Evolutionary conservation across 1,139 yeast genomes (phyloP), one percentile per base, ranked within the genome.

Genomic region (Citeromyces hawaiiensis): DNA sequence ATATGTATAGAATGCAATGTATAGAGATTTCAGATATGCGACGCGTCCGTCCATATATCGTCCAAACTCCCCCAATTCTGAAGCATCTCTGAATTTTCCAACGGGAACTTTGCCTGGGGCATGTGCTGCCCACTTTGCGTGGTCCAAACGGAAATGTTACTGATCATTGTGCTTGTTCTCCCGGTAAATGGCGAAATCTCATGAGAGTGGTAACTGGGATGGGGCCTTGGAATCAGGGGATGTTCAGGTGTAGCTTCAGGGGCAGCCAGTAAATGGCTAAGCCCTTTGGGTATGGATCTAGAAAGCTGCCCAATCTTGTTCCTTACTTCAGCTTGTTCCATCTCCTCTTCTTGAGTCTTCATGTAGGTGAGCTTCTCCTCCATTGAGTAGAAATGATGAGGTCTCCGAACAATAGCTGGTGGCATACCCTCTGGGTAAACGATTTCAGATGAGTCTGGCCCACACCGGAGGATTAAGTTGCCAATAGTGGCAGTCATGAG

Each of bases 61-160:
- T 66, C 67, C 16, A 51, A 51, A 17, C 53, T 51, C 48, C 56
- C 49, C 23, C 49, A 35, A 33, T 19, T 33, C 34, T 34, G 38
- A 31, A 42, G 37, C 37, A 40, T 23, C 38, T 36, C 38, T 15
- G 31, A 33, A 21, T 40, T 39, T 29, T 27, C 16, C 33, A 31
- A 30, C 50, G 50, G 17, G 47, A 44, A 47, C 48, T 48, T 23
- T 45, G 59, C 53, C 37, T 55, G 57, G 13, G 62, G 61, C 14
- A 57, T 51, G 42, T 56, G 60, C 40, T 57, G 62, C 8, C 64
- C 64, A 33, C 59, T 54, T 41, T 62, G 65, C n/a, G 65, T 68
- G 0, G 79, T 72, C 80, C 81, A 74, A 1, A 68, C 66, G 0
- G 79, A 72, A 40, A 75, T 75, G 48, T 73, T 73, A 49, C 66